phyloP scores from a whole-genome alignment of 768 basidiomycete species.

The Phylloporus rhodoxanthus region DNA sequence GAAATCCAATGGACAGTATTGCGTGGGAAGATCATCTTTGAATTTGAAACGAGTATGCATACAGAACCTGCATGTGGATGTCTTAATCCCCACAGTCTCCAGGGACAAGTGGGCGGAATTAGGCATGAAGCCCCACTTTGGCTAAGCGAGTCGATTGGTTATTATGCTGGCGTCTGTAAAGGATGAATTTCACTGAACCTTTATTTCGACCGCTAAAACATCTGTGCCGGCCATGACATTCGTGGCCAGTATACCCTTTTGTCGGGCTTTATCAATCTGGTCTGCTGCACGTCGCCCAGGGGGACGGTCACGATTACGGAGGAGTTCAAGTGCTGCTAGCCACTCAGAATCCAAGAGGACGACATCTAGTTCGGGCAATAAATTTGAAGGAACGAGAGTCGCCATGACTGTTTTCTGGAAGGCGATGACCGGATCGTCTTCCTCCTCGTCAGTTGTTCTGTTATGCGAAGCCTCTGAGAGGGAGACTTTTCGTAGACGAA shows the following conservation, averaged over 20 bases:
- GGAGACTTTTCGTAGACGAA: constrained; percentile 67
- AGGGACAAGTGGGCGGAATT: constrained; percentile 52
- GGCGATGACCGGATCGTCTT: constrained; percentile 38
- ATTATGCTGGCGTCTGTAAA: not conserved
- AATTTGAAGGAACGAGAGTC: constrained; percentile 52
- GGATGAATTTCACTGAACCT: constrained; percentile 45
- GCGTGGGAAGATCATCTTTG: constrained; percentile 30
- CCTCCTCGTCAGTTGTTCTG: constrained; percentile 25
- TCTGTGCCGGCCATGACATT: constrained; percentile 66
- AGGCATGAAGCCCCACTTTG: constrained; percentile 96
- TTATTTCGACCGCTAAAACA: constrained; percentile 77
- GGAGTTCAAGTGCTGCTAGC: constrained; percentile 48
- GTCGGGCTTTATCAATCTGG: constrained; percentile 49
- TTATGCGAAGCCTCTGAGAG: constrained; percentile 12
- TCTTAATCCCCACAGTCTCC: constrained; percentile 54
- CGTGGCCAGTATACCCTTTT: constrained; percentile 67
- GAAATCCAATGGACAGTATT: constrained; percentile 88
- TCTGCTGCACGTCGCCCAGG: constrained; percentile 48
- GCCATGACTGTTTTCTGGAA: constrained; percentile 66
- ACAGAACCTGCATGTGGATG: constrained; percentile 78
- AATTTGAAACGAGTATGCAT: constrained; percentile 69
- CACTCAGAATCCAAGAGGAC: constrained; percentile 47
- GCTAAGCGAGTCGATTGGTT: constrained; percentile 42
- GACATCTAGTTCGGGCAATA: constrained; percentile 53
- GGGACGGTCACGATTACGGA: constrained; percentile 52